phyloP scores from a whole-genome alignment of 148 eudicot species.

The Selenicereus undatus region DNA sequence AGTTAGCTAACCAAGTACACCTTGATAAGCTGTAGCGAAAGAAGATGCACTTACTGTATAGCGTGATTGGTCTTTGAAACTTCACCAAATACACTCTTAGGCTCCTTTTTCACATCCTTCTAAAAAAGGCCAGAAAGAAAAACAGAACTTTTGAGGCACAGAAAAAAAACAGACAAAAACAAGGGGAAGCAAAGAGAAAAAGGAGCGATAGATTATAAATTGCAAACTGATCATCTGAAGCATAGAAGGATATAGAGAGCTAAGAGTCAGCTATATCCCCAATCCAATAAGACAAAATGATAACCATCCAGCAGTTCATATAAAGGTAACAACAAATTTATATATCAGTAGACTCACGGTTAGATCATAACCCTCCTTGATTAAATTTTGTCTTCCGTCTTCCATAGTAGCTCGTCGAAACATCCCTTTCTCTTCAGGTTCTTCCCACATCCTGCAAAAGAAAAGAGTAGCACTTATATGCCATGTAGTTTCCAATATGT shows the following conservation, averaged over 20 bases:
- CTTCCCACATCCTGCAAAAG: slow-evolving; percentile 55
- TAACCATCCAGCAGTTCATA: not conserved
- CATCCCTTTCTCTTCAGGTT: slow-evolving; percentile 63
- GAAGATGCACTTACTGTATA: slow-evolving; percentile 47
- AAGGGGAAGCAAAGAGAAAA: not conserved
- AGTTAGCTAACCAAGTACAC: not conserved
- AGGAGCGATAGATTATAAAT: not conserved
- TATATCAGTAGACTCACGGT: slow-evolving; percentile 42
- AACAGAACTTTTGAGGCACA: not conserved
- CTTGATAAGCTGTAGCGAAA: slow-evolving; percentile 9
- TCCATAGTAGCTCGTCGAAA: slow-evolving; percentile 44
- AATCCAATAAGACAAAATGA: not conserved
- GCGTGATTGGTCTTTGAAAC: slow-evolving; percentile 48
- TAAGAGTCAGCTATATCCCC: not conserved
- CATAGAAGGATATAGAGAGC: not conserved
- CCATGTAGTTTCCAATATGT: not conserved
- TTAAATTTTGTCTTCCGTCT: slow-evolving; percentile 50
- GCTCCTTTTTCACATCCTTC: slow-evolving; percentile 36
- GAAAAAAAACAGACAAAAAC: not conserved
- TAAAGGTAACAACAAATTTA: not conserved
- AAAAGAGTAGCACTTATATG: not conserved
- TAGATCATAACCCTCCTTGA: slow-evolving; percentile 45
- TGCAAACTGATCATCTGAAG: not conserved
- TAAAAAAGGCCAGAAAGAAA: slow-evolving; percentile 13
- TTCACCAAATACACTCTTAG: slow-evolving; percentile 44